These are phyloP conservation scores for Calonectria montana DNA, from an alignment of 2,329 filamentous ascomycete species.

Conservation along the genomic window DNA sequence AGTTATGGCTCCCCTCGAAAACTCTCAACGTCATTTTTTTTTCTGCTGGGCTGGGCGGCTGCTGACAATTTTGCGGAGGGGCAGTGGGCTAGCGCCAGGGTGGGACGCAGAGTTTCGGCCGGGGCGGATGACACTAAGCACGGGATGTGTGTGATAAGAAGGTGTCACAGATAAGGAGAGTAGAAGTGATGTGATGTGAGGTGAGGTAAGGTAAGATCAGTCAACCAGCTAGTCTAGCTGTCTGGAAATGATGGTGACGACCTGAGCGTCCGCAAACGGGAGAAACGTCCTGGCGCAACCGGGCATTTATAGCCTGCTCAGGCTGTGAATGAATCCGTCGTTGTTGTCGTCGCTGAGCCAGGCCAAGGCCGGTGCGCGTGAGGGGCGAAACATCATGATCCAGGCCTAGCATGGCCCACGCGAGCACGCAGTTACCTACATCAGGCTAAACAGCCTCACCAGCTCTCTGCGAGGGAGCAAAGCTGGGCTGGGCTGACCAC, in stretches of 20 bases:
- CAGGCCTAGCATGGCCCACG: neutral
- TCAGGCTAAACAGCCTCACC: conserved; percentile 4
- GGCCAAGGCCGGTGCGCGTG: neutral
- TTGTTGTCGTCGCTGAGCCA: neutral
- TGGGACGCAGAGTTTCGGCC: neutral
- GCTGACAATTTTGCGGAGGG: conserved; percentile 16
- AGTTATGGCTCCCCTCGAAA: neutral
- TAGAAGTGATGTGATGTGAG: neutral
- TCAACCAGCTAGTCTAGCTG: neutral
- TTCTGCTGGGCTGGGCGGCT: conserved; percentile 6
- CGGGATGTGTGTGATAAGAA: neutral
- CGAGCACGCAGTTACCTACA: neutral
- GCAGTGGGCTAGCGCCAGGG: neutral
- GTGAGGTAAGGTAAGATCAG: too few relatives aligned
- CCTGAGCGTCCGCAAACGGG: neutral
- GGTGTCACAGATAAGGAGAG: neutral
- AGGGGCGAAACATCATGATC: neutral
- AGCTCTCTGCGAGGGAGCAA: neutral
- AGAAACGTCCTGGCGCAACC: neutral
- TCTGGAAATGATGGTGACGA: neutral
- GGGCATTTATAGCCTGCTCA: neutral
- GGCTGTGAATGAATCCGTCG: neutral
- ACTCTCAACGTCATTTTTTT: conserved; percentile 25
- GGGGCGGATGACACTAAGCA: neutral
- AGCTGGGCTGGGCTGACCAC: neutral